Percentiles rank a stretch among this genome's conserved stretches.
Conservation (phyloP, 1,284 basidiomycete genomes). For the Cystobasidiaceae sp. region DNA sequence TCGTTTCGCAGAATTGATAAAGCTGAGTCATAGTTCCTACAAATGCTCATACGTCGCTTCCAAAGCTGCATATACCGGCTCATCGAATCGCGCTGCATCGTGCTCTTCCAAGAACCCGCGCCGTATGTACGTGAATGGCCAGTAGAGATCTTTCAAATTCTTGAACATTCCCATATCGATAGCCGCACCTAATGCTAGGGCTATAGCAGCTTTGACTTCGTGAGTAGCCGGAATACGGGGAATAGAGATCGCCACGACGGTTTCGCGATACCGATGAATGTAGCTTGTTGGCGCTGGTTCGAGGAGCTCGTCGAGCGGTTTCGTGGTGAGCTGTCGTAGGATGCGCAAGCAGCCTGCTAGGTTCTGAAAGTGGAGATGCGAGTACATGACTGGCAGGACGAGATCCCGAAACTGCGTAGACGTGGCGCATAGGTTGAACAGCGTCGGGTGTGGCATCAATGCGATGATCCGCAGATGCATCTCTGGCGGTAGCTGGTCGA, state of each 20-base stretch:
- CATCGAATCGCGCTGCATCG: slow-evolving; percentile 11
- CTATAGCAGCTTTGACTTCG: slow-evolving; percentile 24
- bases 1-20: too few species aligned
- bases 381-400: slow-evolving; percentile 5
- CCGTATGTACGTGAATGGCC: slow-evolving; percentile 13
- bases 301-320: neutral
- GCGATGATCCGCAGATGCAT: neutral
- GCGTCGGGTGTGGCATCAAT: neutral
- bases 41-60: neutral
- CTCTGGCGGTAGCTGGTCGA: slow-evolving; percentile 8
- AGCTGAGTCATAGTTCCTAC: neutral
- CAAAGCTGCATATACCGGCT: slow-evolving; percentile 24
- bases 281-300: neutral
- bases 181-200: neutral
- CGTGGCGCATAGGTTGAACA: neutral
- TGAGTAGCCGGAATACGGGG: slow-evolving; percentile 17
- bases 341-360: slow-evolving; percentile 5
- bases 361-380: neutral
- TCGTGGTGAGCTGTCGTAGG: neutral
- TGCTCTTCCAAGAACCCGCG: slow-evolving; percentile 28
- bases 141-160: neutral
- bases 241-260: neutral
- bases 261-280: neutral
- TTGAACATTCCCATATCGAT: slow-evolving; percentile 1
- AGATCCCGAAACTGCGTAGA: neutral